phyloP scores from a whole-genome alignment of 2,329 filamentous ascomycete species.

The Cladophialophora immunda region DNA sequence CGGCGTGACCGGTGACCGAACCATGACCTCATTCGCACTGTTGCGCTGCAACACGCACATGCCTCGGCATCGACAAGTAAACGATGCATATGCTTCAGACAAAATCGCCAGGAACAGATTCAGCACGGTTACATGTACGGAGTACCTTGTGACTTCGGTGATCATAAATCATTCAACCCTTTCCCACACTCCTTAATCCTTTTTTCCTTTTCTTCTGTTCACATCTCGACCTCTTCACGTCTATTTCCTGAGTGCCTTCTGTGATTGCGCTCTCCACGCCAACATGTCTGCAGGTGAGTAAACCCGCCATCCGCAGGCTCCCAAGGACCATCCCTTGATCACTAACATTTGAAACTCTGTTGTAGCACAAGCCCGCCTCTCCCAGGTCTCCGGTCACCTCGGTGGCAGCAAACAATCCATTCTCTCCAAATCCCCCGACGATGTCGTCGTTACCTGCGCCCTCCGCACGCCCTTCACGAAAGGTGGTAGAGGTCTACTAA shows the following conservation, averaged over 20 bases:
- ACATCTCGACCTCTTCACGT: background rate
- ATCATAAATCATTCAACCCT: constrained; percentile 18
- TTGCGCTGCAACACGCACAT: constrained; percentile 23
- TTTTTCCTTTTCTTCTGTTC: background rate
- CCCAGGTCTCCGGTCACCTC: constrained; percentile 67
- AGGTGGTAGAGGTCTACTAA: constrained; percentile 92
- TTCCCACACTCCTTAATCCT: background rate
- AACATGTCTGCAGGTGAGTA: background rate
- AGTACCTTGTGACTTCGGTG: constrained; percentile 11
- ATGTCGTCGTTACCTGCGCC: constrained; percentile 89
- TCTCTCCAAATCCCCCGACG: constrained; percentile 65
- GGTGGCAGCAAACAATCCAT: constrained; percentile 46
- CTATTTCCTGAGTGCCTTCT: background rate
- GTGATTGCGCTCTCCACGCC: background rate
- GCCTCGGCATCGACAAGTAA: constrained; percentile 16
- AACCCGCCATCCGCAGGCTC: background rate
- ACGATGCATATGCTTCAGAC: constrained; percentile 3
- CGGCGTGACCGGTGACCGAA: constrained; percentile 6
- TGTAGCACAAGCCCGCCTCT: constrained; percentile 66
- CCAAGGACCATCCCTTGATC: background rate
- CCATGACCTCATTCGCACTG: constrained; percentile 12
- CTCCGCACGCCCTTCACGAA: constrained; percentile 93
- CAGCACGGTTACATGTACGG: background rate
- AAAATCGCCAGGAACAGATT: constrained; percentile 1
- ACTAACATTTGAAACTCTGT: constrained; percentile 41